Base-by-base conservation (phyloP, 208 protist genomes). In the Crithidia acanthocephali region DNA sequence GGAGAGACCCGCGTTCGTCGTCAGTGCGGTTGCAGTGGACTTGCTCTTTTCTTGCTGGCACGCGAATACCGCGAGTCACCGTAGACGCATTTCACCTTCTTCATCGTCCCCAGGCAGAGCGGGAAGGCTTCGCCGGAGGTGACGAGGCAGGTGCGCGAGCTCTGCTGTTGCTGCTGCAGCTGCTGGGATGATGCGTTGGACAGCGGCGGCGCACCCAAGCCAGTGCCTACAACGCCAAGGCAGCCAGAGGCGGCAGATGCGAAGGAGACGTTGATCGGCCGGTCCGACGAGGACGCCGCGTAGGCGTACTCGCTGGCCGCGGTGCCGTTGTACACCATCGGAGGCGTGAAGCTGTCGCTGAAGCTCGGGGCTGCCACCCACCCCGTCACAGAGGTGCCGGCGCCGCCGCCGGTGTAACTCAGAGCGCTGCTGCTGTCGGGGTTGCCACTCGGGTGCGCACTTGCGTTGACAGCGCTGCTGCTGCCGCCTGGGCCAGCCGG, bases 261-360 rank as follows among this genome's bases (percentile, higher is more conserved):
- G 22, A 61, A 47, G 6, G 35, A 61, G 33, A 22, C 28, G 56
- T 61, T 61, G 28, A 45, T 23, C n/a, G n/a, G 11, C 6, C 56
- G 9, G 22, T 53, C 48, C 3, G 48, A 28, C 15, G 44, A 22
- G 13, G 20, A 28, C 18, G 33, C 35, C 22, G 33, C n/a, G 35
- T 28, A 35, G 33, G 33, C 56, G 35, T 47, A n/a, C 7, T 61
- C 56, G 22, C 56, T 23, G 4, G 35, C 18, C 33, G 35, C 22
- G 1, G 16, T 28, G 9, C 4, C n/a, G 22, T 15, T 47, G 56
- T 28, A 53, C 48, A 53, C 56, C 8, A 61, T 61, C 28, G 56
- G 47, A 13, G 56, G 56, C 7, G 56, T 18, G 56, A 61, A 61
- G 56, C 56, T 61, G 56, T 61, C 56, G n/a, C 56, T 25, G 3